Evolutionary conservation across 768 basidiomycete species (phyloP).

Genomic region (Russula sp.): DNA sequence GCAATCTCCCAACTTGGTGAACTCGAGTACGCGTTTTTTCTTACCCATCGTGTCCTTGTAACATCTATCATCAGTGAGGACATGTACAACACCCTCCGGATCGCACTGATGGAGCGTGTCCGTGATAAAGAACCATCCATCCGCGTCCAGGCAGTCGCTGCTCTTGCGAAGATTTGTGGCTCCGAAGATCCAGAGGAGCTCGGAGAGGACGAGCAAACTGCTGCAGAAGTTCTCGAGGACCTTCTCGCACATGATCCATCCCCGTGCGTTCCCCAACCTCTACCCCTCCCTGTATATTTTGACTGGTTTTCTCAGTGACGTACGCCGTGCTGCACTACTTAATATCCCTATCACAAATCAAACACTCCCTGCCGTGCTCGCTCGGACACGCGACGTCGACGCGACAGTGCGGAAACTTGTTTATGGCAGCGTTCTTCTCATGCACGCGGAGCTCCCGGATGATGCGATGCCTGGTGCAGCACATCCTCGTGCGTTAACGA

Average conservation of each 20-base stretch:
- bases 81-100: conserved; percentile 54
- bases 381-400: conserved; percentile 76
- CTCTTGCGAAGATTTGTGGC: conserved; percentile 67
- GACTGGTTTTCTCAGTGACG: conserved; percentile 49
- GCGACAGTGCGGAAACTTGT: conserved; percentile 63
- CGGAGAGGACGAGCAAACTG: conserved; percentile 43
- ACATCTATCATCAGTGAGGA: conserved; percentile 51
- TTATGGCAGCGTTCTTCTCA: conserved; percentile 52
- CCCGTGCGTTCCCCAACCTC: conserved; percentile 42
- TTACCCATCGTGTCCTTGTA: background rate
- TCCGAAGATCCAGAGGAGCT: conserved; percentile 58
- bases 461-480: conserved; percentile 35
- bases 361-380: conserved; percentile 61
- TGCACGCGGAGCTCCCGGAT: conserved; percentile 27
- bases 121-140: conserved; percentile 73
- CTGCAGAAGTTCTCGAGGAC: conserved; percentile 57
- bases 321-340: conserved; percentile 70
- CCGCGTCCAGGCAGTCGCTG: conserved; percentile 72
- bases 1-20: conserved; percentile 76
- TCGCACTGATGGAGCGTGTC: conserved; percentile 60
- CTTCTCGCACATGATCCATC: conserved; percentile 65
- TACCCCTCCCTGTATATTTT: background rate
- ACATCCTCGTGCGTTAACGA: conserved; percentile 58
- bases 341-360: conserved; percentile 53
- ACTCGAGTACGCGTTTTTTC: conserved; percentile 59